Base-by-base conservation (phyloP, 345 rosid species). In the Citrus medica region DNA sequence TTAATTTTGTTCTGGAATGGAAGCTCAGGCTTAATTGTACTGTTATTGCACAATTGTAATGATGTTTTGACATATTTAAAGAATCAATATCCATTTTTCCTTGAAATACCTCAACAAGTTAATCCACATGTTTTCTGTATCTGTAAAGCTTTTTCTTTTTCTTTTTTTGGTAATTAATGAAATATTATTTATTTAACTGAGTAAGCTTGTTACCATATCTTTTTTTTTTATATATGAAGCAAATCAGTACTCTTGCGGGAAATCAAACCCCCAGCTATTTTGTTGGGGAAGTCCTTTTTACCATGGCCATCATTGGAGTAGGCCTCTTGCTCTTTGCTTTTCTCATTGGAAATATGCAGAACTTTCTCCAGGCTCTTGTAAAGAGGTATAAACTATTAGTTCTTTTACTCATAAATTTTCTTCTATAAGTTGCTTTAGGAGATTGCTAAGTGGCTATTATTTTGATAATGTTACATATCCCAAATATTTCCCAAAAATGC, bases 231-330 rank as follows among this genome's bases (percentile, higher is more conserved):
- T 73, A 81, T 59, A 9, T 80, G 81, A 84, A 95, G 99, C 99
- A 95, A 95, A 93, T 95, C 86, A 93, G 99, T 79, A 93, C 98
- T 53, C 92, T 95, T 63, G 99, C 97, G 61, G 99, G 99, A 76
- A 95, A 92, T 81, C 98, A 73, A 82, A 19, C 0, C 37, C 99
- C 99, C 10, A 95, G 99, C 89, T 93, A 92, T 84, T 91, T 87
- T 78, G 40, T 87, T 2, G 73, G 89, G 85, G 99, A 95, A 87
- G 93, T 95, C 83, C 86, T 93, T 60, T 95, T 93, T 78, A 93
- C 98, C 42, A 93, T 95, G 98, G 88, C 79, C 33, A 88, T 95
- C 38, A 80, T 92, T 21, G 97, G 95, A 81, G 63, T 93, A 24
- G 99, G 99, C 24, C 97, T 95, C 74, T 82, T 95, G 89, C 94